Percentiles rank a stretch among this genome's conserved stretches.
These are phyloP conservation scores for Fagopyrum tataricum DNA, from an alignment of 148 eudicot species.

Conservation along the genomic window DNA sequence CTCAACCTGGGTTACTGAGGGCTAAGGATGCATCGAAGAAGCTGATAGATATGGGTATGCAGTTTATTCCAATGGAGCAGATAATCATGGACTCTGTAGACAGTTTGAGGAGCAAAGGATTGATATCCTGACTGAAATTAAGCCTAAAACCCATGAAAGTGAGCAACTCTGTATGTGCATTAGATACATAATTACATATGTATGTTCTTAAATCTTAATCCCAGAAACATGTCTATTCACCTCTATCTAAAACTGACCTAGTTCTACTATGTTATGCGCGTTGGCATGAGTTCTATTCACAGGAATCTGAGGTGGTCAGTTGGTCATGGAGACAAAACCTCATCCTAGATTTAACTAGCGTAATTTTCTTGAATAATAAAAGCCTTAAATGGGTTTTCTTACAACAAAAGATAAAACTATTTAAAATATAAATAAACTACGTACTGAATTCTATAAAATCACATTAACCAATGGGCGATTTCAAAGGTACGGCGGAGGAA, in stretches of 20 bases:
- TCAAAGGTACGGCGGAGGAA: too few relatives aligned
- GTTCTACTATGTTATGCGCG: not conserved
- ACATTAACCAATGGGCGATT: too few relatives aligned
- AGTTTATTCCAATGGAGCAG: slow-evolving; percentile 56
- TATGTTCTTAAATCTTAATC: not conserved
- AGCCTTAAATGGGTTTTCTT: too few relatives aligned
- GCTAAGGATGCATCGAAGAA: slow-evolving; percentile 50
- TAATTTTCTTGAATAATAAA: not conserved
- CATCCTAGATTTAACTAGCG: not conserved
- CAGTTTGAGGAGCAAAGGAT: slow-evolving; percentile 63
- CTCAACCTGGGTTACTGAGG: slow-evolving; percentile 23
- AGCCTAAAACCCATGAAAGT: not conserved
- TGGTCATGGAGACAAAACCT: too few relatives aligned
- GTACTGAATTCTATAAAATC: too few relatives aligned
- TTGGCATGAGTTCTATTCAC: not conserved
- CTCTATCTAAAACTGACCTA: not conserved
- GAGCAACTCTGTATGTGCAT: not conserved
- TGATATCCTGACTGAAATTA: slow-evolving; percentile 27
- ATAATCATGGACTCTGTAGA: slow-evolving; percentile 53
- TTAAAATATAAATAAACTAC: too few relatives aligned
- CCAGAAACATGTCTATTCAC: not conserved
- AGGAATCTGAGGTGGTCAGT: too few relatives aligned
- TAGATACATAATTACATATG: not conserved
- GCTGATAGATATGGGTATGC: slow-evolving; percentile 51
- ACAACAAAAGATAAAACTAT: too few relatives aligned